Evolutionary conservation across 768 basidiomycete species (phyloP).

Genomic region (Guyanaporus albipodus): DNA sequence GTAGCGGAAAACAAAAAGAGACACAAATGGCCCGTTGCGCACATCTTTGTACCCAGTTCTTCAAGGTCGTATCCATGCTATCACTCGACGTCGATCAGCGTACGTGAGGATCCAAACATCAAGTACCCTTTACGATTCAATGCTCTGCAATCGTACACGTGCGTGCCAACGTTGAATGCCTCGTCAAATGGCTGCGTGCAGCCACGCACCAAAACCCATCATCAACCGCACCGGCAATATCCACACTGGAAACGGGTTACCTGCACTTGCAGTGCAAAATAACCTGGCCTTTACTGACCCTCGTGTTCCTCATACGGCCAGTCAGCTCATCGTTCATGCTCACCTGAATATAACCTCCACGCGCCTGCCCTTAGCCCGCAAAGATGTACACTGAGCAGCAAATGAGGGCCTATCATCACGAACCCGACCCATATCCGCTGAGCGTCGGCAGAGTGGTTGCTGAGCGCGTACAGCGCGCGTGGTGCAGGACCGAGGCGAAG

Average conservation of each 20-base stretch:
- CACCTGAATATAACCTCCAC: background rate
- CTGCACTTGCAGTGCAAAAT: background rate
- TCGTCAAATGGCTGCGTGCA: no score
- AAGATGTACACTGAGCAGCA: background rate
- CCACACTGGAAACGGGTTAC: background rate
- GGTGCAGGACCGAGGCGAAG: background rate
- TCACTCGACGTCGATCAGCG: no score
- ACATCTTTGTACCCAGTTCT: no score
- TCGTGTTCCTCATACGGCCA: background rate
- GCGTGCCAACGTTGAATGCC: no score
- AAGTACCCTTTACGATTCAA: no score
- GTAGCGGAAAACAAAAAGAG: no score
- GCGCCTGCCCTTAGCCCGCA: background rate
- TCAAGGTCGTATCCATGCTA: no score
- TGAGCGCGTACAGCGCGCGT: background rate
- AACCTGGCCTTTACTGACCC: background rate
- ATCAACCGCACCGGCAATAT: background rate
- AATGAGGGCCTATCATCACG: background rate
- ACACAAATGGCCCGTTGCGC: no score
- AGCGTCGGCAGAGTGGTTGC: background rate
- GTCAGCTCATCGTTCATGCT: constrained; percentile 1
- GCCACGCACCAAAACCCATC: background rate
- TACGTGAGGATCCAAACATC: no score
- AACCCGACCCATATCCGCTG: background rate
- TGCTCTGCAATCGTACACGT: no score